phyloP scores from a whole-genome alignment of 2,329 filamentous ascomycete genomes.

The Trichoderma harzianum region DNA sequence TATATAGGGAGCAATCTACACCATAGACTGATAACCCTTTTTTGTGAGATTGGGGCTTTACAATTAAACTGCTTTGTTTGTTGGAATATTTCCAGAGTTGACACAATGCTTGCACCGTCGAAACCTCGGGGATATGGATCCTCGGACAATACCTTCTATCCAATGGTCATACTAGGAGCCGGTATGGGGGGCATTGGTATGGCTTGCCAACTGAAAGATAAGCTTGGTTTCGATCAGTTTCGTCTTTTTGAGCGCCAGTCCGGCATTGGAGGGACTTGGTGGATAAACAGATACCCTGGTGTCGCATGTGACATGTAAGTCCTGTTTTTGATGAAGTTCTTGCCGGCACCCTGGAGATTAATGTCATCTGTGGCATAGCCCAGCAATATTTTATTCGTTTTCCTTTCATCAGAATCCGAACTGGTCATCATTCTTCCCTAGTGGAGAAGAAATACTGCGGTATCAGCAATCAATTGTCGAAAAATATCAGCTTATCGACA shows the following conservation, averaged over 20 bases:
- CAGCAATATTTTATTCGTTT: background rate
- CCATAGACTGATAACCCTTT: background rate
- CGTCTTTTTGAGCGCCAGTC: background rate
- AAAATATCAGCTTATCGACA: background rate
- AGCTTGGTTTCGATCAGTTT: background rate
- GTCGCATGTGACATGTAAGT: conserved; percentile 48
- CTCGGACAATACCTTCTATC: background rate
- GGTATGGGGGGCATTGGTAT: background rate
- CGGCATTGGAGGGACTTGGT: conserved; percentile 52
- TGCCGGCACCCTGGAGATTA: background rate
- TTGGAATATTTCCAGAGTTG: background rate
- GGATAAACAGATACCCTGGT: conserved; percentile 55
- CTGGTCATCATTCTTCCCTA: background rate
- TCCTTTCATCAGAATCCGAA: background rate
- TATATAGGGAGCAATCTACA: background rate
- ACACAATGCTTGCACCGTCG: background rate
- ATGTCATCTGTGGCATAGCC: background rate
- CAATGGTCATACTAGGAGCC: background rate
- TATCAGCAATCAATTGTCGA: background rate
- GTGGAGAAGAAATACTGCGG: background rate
- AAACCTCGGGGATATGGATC: background rate
- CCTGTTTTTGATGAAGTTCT: background rate
- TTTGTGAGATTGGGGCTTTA: background rate
- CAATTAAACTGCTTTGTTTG: background rate
- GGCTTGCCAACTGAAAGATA: background rate